These are phyloP conservation scores for Xylaria sp. DNA, from an alignment of 2,329 filamentous ascomycete genomes.

Conservation along the genomic window DNA sequence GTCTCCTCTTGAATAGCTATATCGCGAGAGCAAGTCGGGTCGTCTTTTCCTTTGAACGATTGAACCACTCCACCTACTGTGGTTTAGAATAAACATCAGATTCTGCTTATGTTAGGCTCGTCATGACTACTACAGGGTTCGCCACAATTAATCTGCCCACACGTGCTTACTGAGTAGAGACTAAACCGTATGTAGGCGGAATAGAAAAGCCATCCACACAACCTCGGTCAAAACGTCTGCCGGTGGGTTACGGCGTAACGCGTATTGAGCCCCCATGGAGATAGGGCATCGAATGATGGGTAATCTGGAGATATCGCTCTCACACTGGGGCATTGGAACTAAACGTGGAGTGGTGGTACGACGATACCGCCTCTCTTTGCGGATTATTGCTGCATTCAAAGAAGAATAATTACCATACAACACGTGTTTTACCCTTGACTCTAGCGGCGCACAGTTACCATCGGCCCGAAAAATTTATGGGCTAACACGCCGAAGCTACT, in stretches of 20 bases:
- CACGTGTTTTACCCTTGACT: not conserved
- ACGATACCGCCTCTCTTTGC: not conserved
- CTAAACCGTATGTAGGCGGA: not conserved
- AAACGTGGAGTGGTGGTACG: not conserved
- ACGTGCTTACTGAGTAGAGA: not conserved
- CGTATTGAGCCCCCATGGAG: not conserved
- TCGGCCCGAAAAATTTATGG: slow-evolving; percentile 2
- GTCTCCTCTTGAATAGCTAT: not conserved
- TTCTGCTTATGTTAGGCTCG: too few relatives aligned
- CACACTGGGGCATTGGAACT: not conserved
- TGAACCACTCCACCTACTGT: not conserved
- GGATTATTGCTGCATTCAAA: not conserved
- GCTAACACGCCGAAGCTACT: not conserved
- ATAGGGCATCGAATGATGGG: not conserved
- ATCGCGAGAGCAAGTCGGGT: not conserved
- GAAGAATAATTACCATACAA: not conserved
- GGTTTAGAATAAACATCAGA: too few relatives aligned
- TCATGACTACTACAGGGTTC: too few relatives aligned
- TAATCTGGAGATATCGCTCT: not conserved
- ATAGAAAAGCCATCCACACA: not conserved
- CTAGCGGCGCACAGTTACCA: not conserved
- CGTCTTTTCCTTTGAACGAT: not conserved
- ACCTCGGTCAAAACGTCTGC: not conserved
- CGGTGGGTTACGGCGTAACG: not conserved
- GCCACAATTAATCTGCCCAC: not conserved